These are phyloP conservation scores for Viola pubescens DNA, from an alignment of 441 rosid species.

Conservation along the genomic window DNA sequence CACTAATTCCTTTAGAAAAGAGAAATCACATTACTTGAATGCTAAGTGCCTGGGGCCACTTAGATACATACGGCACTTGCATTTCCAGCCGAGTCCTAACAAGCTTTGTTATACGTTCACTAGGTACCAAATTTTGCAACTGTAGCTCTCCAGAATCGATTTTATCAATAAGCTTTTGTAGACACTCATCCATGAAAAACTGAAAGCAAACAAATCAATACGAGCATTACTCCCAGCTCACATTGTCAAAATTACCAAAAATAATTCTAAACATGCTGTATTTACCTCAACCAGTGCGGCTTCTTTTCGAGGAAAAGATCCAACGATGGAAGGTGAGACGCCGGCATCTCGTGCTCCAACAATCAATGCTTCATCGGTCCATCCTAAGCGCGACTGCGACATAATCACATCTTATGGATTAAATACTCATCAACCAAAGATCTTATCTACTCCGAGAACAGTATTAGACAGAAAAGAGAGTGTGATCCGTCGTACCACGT, in stretches of 20 bases:
- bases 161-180: conserved; percentile 60
- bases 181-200: conserved; percentile 90
- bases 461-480: too few species aligned
- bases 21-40: conserved; percentile 40
- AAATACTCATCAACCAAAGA: too few species aligned
- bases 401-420: background rate
- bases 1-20: background rate
- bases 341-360: conserved; percentile 86
- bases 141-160: conserved; percentile 52
- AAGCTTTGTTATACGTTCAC: conserved; percentile 61
- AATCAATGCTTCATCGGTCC: conserved; percentile 80
- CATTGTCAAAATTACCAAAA: too few species aligned
- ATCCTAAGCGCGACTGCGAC: conserved; percentile 55
- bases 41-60: conserved; percentile 96
- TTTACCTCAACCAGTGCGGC: conserved; percentile 80
- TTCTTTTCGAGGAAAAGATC: conserved; percentile 76
- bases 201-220: conserved; percentile 23
- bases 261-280: background rate
- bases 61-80: conserved; percentile 83
- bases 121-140: conserved; percentile 48
- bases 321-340: conserved; percentile 72
- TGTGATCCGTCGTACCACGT: conserved; percentile 42
- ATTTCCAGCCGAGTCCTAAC: conserved; percentile 64
- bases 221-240: background rate
- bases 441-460: too few species aligned